Base-by-base conservation (phyloP, 345 rosid genomes). In the Salix viminalis region DNA sequence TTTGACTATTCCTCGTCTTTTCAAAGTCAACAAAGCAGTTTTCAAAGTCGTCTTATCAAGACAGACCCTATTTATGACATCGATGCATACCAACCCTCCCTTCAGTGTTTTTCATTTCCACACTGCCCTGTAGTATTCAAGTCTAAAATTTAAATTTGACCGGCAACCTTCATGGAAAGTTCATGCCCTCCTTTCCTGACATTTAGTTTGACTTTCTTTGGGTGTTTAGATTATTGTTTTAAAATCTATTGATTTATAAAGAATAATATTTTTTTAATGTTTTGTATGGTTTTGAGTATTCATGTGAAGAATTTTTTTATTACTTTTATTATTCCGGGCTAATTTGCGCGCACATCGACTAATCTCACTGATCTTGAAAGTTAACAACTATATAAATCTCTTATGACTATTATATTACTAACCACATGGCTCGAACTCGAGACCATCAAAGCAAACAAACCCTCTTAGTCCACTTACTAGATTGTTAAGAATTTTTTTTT, bases 401-500 rank as follows among this genome's bases (percentile, higher is more conserved):
- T 30, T 2, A 30, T 32, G 0, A 0, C 0, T 0, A 32, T 32
- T 4, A 32, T 32, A 32, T 32, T 32, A 4, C 0, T 5, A 32
- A 32, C 34, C 0, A 0, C 0, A 32, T 32, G 0, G 4, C 4
- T 32, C 0, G 4, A 32, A 3, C 0, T 0, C 0, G 32, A 30
- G 3, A 30, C 0, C 4, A n/a, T n/a, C n/a, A n/a, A n/a, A n/a
- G n/a, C n/a, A n/a, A n/a, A n/a, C n/a, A n/a, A n/a, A n/a, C n/a
- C n/a, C n/a, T n/a, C n/a, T 32, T 32, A 4, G 4, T 4, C 34
- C 34, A 32, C 34, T 0, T 0, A 32, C 34, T 3, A 32, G 34
- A 32, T 32, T 32, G 34, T 32, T 4, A 32, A 4, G 4, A 30
- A 2, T 32, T 32, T 32, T 30, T 2, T 0, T 30, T 1, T 28